Evolutionary conservation across 768 basidiomycete genomes (phyloP).

Genomic region (Lentinus tigrinus): DNA sequence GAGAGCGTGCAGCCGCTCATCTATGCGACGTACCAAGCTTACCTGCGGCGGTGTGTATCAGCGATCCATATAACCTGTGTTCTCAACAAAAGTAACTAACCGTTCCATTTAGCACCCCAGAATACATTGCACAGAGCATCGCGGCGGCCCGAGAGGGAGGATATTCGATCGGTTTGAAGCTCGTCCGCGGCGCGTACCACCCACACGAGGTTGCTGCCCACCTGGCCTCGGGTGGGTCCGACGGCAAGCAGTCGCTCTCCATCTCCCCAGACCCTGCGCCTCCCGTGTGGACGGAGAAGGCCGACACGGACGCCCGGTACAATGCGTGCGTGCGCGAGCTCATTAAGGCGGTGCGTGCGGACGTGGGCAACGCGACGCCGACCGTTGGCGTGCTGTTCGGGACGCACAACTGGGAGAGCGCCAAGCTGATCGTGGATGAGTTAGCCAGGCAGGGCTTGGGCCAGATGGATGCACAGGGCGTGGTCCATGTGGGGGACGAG

Average conservation of each 20-base stretch:
- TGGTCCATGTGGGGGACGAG: slow-evolving; percentile 45
- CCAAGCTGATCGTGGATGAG: slow-evolving; percentile 56
- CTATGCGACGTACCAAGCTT: slow-evolving; percentile 89
- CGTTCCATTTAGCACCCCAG: slow-evolving; percentile 51
- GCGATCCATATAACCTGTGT: not conserved
- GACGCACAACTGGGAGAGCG: slow-evolving; percentile 81
- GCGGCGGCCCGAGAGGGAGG: slow-evolving; percentile 60
- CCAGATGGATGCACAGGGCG: slow-evolving; percentile 22
- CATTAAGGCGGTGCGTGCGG: slow-evolving; percentile 53
- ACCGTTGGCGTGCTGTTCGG: slow-evolving; percentile 75
- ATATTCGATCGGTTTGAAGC: slow-evolving; percentile 85
- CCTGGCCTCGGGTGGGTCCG: slow-evolving; percentile 16
- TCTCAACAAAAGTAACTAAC: not conserved
- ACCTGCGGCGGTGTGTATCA: slow-evolving; percentile 62
- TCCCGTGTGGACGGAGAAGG: slow-evolving; percentile 70
- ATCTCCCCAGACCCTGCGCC: slow-evolving; percentile 58
- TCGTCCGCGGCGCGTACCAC: slow-evolving; percentile 93
- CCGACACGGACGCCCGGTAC: slow-evolving; percentile 74
- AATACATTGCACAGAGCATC: slow-evolving; percentile 65
- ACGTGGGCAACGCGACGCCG: slow-evolving; percentile 35
- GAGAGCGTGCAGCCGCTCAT: slow-evolving; percentile 60
- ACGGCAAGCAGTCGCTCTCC: slow-evolving; percentile 29
- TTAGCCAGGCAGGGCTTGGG: slow-evolving; percentile 60
- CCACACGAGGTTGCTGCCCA: slow-evolving; percentile 65
- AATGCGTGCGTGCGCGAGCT: slow-evolving; percentile 59